Conservation (phyloP, 2,329 filamentous ascomycete species). For the Rutstroemia sp. region DNA sequence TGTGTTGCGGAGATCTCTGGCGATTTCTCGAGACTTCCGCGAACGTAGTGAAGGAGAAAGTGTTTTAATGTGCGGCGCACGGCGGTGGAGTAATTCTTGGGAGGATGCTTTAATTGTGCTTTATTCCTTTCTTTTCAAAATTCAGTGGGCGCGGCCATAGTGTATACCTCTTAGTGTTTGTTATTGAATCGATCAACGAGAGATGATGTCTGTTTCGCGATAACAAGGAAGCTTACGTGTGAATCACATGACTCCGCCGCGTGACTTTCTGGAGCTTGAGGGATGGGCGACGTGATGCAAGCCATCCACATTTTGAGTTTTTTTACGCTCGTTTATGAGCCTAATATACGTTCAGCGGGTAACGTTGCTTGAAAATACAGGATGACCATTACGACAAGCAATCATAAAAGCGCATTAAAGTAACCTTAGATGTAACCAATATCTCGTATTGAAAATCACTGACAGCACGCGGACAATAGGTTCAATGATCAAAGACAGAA, state of each 20-base stretch:
- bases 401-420: too few species aligned
- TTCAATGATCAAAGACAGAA: too few species aligned
- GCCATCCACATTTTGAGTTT: background rate
- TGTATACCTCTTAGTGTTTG: too few species aligned
- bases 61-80: background rate
- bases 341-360: background rate
- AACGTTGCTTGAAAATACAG: background rate
- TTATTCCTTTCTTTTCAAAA: too few species aligned
- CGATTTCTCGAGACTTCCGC: constrained; percentile 15
- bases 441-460: too few species aligned
- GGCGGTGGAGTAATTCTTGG: background rate
- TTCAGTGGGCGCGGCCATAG: too few species aligned
- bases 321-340: background rate
- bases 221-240: constrained; percentile 4
- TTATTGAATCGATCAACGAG: too few species aligned
- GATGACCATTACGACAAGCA: background rate
- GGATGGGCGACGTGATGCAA: background rate
- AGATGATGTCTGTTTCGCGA: background rate
- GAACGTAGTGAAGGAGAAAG: too few species aligned
- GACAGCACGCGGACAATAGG: too few species aligned
- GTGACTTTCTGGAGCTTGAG: background rate
- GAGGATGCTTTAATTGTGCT: background rate
- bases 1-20: constrained; percentile 21
- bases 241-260: background rate
- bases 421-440: too few species aligned